Evolutionary conservation across 805 yeast species (phyloP), one percentile per base, ranked within the genome.

Genomic region (Hanseniaspora nectarophila): DNA sequence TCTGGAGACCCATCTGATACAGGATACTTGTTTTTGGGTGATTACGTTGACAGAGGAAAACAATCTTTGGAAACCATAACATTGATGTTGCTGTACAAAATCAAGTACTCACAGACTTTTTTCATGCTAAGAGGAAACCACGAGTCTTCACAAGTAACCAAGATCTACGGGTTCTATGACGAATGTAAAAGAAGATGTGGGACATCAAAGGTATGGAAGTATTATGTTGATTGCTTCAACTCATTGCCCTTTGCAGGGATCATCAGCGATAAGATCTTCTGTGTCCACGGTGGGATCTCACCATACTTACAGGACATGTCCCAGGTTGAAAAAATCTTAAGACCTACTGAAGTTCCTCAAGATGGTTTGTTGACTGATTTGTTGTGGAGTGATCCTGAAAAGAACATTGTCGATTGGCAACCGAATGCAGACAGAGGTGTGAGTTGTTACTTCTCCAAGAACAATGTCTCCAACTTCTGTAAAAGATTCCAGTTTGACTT

Each of bases 1-100:
- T 89, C 97, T 70, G 98, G 98, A 21, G 86, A 90, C 68, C 98
- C 98, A 5, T 97, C 97, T 1, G 77, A 83, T 56, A 79, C 96
- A 13, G 92, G 92, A 67, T 92, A 88, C 67, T 70, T 92, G 58
- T 90, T 92, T 61, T 68, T 92, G 44, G 98, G 98, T 28, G 98
- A 92, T 69, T 92, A 92, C 66, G 98, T 92, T 45, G 98, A 92
- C 69, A 76, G 98, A 58, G 98, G 98, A 54, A 92, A 92, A 67
- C 98, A 92, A 68, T 82, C 94, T 3, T 70, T 92, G 54, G 98
- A 92, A 66, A 92, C 98, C 0, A 88, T 92, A 21, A 70, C 90
- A 55, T 71, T 92, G 45, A 71, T 92, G 55, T 72, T 92, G 49
- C 89, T 97, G 67, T 92, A 87, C 71, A 92, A 92, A 66, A 89